These are phyloP conservation scores for Exophiala mesophila DNA, from an alignment of 2,329 filamentous ascomycete genomes.

Conservation along the genomic window DNA sequence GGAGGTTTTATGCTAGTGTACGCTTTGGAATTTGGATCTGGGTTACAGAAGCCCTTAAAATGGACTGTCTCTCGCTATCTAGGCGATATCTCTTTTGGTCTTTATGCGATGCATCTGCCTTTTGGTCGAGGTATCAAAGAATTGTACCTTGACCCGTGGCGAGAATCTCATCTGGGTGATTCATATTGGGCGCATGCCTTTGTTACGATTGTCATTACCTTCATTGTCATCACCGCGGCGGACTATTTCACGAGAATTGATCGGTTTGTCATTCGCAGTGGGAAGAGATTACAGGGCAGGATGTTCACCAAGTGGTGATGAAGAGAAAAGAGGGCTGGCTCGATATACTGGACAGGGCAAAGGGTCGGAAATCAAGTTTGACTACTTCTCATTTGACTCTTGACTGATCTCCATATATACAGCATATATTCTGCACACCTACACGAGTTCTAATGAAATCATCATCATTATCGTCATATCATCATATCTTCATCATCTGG, in stretches of 20 bases:
- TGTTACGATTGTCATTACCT: neutral
- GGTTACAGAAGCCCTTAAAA: neutral
- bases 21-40: slow-evolving; percentile 1
- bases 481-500: no score
- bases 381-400: no score
- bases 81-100: slow-evolving; percentile 7
- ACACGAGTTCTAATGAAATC: neutral
- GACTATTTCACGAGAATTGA: slow-evolving; percentile 3
- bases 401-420: neutral
- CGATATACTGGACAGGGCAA: neutral
- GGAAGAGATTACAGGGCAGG: neutral
- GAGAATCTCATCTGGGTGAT: neutral
- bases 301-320: slow-evolving; percentile 1
- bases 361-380: neutral
- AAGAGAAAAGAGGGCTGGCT: neutral
- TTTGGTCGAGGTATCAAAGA: slow-evolving; percentile 1
- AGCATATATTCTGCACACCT: neutral
- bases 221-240: slow-evolving; percentile 2
- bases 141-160: neutral
- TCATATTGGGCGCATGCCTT: neutral
- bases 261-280: neutral
- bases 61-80: slow-evolving; percentile 4
- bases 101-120: slow-evolving; percentile 7
- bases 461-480: neutral
- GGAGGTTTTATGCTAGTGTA: slow-evolving; percentile 5